Evolutionary conservation across 768 basidiomycete species (phyloP), one percentile per base, ranked within the genome.

Genomic region (Kondoa malvinella): DNA sequence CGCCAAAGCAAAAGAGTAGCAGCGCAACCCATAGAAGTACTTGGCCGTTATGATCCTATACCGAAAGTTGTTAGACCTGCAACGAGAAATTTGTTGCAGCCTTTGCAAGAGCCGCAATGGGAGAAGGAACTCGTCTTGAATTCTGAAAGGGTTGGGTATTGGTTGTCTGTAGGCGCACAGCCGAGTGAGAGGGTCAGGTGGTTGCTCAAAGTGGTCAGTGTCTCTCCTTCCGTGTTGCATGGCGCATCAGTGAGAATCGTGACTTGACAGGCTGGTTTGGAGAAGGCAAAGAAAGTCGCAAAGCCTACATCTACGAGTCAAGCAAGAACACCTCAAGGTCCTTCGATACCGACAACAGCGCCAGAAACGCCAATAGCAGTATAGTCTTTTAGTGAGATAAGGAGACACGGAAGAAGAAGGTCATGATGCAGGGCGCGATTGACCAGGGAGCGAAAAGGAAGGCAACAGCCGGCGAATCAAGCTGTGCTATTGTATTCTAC

Each of bases 31-130:
- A 63, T 63, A 27, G 61, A 63, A 33, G 29, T 31, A 17, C 61
- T 63, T 21, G 61, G 61, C 32, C n/a, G 3, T 15, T 63, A 63
- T n/a, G 32, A 63, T 32, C 61, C 61, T 33, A n/a, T 63, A 8
- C 61, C 61, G 12, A 3, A 32, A 32, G 8, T 63, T 8, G 16
- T 27, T 16, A 27, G 61, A 33, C 61, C 61, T 27, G 17, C 61
- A 27, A 32, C 15, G n/a, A 27, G 31, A 29, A 29, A 16, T 33
- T 29, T 27, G 16, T 29, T 63, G 26, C 29, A 63, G 32, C 61
- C 61, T 3, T 3, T 27, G 16, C 61, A 27, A 33, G 61, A 27
- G 8, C 29, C 29, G 12, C 17, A 21, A 16, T 31, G 21, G 27
- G n/a, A 63, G 33, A 63, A 63, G 32, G 4, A 3, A 3, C 61